Evolutionary conservation across 257 asterid genomes (phyloP).

Genomic region (Scutellaria galericulata): DNA sequence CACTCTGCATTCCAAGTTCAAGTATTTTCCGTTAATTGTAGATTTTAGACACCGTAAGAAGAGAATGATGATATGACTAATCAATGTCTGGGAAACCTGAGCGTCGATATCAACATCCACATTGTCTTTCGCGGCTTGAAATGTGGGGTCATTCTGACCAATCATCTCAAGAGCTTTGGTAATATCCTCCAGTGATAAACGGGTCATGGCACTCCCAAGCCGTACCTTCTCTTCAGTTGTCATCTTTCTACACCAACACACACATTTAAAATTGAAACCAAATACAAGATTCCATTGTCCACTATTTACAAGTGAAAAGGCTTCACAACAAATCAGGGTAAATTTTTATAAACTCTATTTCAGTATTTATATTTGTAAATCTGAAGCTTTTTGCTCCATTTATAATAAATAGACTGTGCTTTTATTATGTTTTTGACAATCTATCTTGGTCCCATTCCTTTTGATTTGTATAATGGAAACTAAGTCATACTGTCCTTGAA

Average conservation of each 20-base stretch:
- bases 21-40: not conserved
- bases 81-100: constrained; percentile 54
- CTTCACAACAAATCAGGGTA: not conserved
- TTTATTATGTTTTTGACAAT: not conserved
- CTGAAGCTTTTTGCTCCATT: not conserved
- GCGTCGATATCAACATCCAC: constrained; percentile 81
- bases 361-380: not conserved
- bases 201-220: constrained; percentile 71
- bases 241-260: constrained; percentile 60
- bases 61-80: not conserved
- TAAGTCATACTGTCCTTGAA: not conserved
- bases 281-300: too few relatives aligned
- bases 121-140: constrained; percentile 57
- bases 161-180: constrained; percentile 73
- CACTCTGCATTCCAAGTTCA: constrained; percentile 57
- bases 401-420: not conserved
- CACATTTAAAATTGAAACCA: too few relatives aligned
- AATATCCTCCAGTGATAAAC: constrained; percentile 68
- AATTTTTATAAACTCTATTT: not conserved
- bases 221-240: constrained; percentile 81
- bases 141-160: constrained; percentile 64
- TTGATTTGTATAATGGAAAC: not conserved
- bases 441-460: not conserved
- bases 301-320: too few relatives aligned
- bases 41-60: not conserved